Evolutionary conservation across 2,329 filamentous ascomycete species (phyloP).

Genomic region (Fusarium robinianum): DNA sequence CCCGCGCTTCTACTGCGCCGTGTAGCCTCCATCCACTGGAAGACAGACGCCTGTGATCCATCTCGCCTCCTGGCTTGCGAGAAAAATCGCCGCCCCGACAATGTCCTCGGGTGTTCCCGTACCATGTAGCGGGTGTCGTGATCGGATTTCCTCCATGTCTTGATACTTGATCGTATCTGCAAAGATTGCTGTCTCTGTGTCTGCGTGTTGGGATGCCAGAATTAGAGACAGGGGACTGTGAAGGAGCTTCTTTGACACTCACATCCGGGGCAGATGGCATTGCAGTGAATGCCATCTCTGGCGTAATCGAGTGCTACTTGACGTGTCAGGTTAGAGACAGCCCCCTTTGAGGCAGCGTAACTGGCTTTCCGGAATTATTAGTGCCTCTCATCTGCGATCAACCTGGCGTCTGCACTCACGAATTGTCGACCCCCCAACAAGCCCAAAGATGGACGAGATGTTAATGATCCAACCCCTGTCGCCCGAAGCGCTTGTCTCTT

Average conservation of each 20-base stretch:
- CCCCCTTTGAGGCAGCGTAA: slow-evolving; percentile 56
- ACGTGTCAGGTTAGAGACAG: slow-evolving; percentile 54
- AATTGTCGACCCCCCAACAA: slow-evolving; percentile 40
- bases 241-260: neutral
- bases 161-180: slow-evolving; percentile 27
- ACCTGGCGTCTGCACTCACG: slow-evolving; percentile 16
- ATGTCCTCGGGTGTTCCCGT: slow-evolving; percentile 36
- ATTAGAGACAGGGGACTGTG: neutral
- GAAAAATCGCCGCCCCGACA: slow-evolving; percentile 44
- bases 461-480: slow-evolving; percentile 57
- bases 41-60: slow-evolving; percentile 49
- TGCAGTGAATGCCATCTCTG: slow-evolving; percentile 53
- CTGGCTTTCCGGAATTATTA: slow-evolving; percentile 21
- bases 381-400: slow-evolving; percentile 7
- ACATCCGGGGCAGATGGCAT: slow-evolving; percentile 58
- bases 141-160: slow-evolving; percentile 18
- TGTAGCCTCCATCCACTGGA: slow-evolving; percentile 48
- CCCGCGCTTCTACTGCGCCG: slow-evolving; percentile 40
- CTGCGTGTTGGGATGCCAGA: slow-evolving; percentile 16
- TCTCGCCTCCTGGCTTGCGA: slow-evolving; percentile 44
- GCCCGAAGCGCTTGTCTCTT: slow-evolving; percentile 45
- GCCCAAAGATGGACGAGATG: slow-evolving; percentile 49
- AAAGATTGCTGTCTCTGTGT: slow-evolving; percentile 36
- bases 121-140: slow-evolving; percentile 36
- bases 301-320: slow-evolving; percentile 56